phyloP scores from a whole-genome alignment of 805 yeast species.

The Ogataea saltuana region DNA sequence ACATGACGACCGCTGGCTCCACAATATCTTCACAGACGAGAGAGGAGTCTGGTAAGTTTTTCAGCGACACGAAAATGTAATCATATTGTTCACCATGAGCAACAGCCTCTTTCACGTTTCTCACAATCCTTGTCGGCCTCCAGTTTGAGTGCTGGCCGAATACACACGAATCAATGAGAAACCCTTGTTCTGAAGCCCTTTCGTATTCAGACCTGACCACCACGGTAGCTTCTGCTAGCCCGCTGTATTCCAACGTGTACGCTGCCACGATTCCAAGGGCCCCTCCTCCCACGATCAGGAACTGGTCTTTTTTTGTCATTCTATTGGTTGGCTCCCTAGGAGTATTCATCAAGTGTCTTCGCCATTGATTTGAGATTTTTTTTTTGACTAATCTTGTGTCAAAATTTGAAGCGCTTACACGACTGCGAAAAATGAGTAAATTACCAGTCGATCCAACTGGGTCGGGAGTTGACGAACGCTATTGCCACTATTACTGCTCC shows the following conservation, averaged over 20 bases:
- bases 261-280: constrained; percentile 85
- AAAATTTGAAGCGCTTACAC: too few relatives aligned
- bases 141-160: constrained; percentile 56
- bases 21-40: constrained; percentile 45
- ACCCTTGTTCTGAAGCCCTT: constrained; percentile 52
- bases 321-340: too few relatives aligned
- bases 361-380: too few relatives aligned
- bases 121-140: constrained; percentile 51
- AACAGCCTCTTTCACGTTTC: constrained; percentile 47
- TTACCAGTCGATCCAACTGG: neutral
- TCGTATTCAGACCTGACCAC: constrained; percentile 66
- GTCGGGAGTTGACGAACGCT: constrained; percentile 9
- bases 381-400: neutral
- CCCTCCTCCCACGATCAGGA: constrained; percentile 76
- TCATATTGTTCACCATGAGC: constrained; percentile 43
- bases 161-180: constrained; percentile 55
- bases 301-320: constrained; percentile 33
- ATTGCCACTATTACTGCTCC: too few relatives aligned
- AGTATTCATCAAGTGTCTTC: too few relatives aligned
- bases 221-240: constrained; percentile 50
- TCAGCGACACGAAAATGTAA: constrained; percentile 57
- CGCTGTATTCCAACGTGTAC: constrained; percentile 51
- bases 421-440: neutral
- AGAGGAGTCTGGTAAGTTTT: constrained; percentile 58
- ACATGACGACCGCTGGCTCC: constrained; percentile 35